Evolutionary conservation across 768 basidiomycete genomes (phyloP), one percentile per base, ranked within the genome.

Genomic region (Pluteus cervinus): DNA sequence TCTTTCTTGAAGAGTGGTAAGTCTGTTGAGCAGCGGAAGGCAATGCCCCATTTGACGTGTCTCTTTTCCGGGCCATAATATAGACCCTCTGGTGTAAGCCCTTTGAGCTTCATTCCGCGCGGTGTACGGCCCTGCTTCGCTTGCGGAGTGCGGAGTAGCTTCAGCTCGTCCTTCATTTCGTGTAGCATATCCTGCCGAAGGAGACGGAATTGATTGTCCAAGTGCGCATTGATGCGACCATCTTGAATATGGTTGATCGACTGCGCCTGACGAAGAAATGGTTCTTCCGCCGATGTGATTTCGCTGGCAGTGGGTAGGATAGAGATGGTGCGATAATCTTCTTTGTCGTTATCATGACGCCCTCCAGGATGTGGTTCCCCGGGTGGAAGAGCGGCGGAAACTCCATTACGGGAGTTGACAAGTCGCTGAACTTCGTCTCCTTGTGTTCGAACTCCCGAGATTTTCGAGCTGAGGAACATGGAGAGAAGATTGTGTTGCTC

Each of bases 161-260:
- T n/a, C 8, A 80, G 46, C 43, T 79, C 77, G 8, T 81, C 79
- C 16, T 63, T 63, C 33, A 81, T 62, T 40, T 78, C 73, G 39
- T 66, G 58, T 3, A 81, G 36, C 73, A 79, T 76, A 33, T 79
- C 80, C 45, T 81, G 81, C 6, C 82, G 57, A 7, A 81, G 52
- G 12, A 84, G 61, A 7, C 82, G 70, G 51, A 79, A 84, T 35
- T 78, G 77, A 34, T 80, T 79, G 43, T 84, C 81, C 4, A 82
- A 61, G 42, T 82, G 69, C 7, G 69, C 61, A 1, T 69, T 60
- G 4, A 63, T 45, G 3, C 75, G 67, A 10, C 47, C 52, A 2
- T 53, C 50, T 18, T 58, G 58, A 0, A 56, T 58, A 4, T 58
- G 47, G 4, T 73, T 71, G 1, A 76, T 53, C 5, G 60, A 53